phyloP scores from a whole-genome alignment of 2,329 filamentous ascomycete species.

The Orbilia ellipsospora region DNA sequence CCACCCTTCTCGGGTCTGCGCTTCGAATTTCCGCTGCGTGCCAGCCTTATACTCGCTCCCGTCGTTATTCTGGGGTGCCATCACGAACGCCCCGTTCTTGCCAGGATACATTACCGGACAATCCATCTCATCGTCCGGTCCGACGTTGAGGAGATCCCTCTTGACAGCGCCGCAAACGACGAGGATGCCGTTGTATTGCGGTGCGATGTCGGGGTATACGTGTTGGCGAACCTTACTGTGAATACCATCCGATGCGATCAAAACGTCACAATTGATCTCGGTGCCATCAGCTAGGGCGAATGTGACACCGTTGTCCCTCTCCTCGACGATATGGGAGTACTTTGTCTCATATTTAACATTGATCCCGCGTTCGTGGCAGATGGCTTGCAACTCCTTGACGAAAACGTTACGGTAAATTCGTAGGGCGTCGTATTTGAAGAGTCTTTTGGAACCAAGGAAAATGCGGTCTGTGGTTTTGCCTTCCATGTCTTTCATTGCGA shows the following conservation, averaged over 20 bases:
- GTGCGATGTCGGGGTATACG: conserved; percentile 66
- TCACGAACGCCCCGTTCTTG: conserved; percentile 65
- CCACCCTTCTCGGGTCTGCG: conserved; percentile 64
- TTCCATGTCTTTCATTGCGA: conserved; percentile 65
- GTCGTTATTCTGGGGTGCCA: conserved; percentile 66
- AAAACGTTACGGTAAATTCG: conserved; percentile 69
- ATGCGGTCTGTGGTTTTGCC: conserved; percentile 62
- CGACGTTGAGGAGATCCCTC: conserved; percentile 62
- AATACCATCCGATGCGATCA: conserved; percentile 72
- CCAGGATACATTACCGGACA: conserved; percentile 64
- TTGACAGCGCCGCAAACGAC: conserved; percentile 62
- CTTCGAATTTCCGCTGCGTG: conserved; percentile 63
- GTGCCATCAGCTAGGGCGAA: conserved; percentile 67
- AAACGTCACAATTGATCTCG: conserved; percentile 62
- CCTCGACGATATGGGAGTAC: conserved; percentile 64
- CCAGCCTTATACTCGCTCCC: conserved; percentile 67
- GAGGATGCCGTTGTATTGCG: conserved; percentile 67
- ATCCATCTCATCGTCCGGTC: conserved; percentile 60
- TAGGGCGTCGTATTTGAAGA: conserved; percentile 68
- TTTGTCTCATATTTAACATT: conserved; percentile 66
- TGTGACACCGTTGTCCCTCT: conserved; percentile 63
- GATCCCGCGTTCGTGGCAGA: conserved; percentile 64
- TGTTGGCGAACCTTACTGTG: conserved; percentile 69
- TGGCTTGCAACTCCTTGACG: conserved; percentile 65
- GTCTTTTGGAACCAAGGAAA: conserved; percentile 65